Percentiles rank a stretch among this genome's conserved stretches.
phyloP scores from a whole-genome alignment of 495 filamentous ascomycete species.

The Lophiostoma macrostomum region DNA sequence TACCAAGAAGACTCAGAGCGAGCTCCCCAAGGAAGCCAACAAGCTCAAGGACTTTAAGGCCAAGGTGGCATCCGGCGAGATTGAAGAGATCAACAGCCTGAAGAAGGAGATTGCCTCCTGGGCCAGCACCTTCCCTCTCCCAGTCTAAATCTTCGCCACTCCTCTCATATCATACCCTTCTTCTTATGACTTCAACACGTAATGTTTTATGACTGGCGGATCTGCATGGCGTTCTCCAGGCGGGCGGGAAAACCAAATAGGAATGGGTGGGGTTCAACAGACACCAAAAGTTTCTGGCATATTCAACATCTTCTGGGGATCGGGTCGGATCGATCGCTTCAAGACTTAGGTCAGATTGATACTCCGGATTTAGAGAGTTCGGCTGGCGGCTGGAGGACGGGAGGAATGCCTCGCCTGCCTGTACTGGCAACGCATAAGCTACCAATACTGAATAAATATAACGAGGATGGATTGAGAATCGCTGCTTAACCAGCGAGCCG shows the following conservation, averaged over 20 bases:
- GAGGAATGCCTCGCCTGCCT: neutral
- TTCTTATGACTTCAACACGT: no score
- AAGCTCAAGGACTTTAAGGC: slow-evolving; percentile 99
- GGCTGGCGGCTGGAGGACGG: neutral
- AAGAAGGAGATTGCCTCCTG: slow-evolving; percentile 86
- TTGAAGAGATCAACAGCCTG: slow-evolving; percentile 74
- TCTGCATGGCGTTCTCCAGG: slow-evolving; percentile 7
- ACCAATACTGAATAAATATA: neutral
- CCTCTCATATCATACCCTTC: neutral
- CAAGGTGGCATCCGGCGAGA: slow-evolving; percentile 73
- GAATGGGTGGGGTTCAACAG: slow-evolving; percentile 15
- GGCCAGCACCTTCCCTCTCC: slow-evolving; percentile 90
- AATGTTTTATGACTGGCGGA: slow-evolving; percentile 1
- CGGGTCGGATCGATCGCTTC: no score
- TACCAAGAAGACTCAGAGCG: slow-evolving; percentile 69
- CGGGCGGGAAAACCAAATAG: no score
- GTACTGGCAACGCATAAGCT: neutral
- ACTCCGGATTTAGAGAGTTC: neutral
- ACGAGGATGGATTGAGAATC: neutral
- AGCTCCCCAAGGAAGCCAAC: slow-evolving; percentile 92
- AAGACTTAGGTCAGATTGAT: neutral
- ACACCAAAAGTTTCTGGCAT: slow-evolving; percentile 9
- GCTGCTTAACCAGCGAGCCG: slow-evolving; percentile 27
- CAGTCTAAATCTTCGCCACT: slow-evolving; percentile 60
- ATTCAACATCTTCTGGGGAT: slow-evolving; percentile 18